Percentiles rank a stretch among this genome's conserved stretches.
Conservation (phyloP, 2,329 filamentous ascomycete species). For the Microsporum audouinii region DNA sequence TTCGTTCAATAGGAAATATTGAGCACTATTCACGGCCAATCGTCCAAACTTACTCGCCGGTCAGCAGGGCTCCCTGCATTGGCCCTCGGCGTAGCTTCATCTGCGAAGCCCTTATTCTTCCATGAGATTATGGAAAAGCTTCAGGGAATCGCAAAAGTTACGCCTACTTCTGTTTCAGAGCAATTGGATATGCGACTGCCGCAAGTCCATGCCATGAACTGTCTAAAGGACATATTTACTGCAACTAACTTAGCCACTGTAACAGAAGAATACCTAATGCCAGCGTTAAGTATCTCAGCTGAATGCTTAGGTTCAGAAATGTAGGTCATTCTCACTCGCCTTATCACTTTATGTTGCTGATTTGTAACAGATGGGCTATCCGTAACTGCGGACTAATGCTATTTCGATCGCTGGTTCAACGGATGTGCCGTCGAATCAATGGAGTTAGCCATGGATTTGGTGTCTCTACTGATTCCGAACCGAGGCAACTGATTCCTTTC, state of each 20-base stretch:
- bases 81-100: slow-evolving; percentile 62
- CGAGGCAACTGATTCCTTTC: slow-evolving; percentile 31
- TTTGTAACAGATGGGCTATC: slow-evolving; percentile 62
- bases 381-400: slow-evolving; percentile 87
- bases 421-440: slow-evolving; percentile 33
- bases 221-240: slow-evolving; percentile 81
- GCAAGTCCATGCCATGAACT: slow-evolving; percentile 92
- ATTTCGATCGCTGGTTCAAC: slow-evolving; percentile 72
- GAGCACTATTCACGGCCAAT: slow-evolving; percentile 59
- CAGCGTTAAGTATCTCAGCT: slow-evolving; percentile 67
- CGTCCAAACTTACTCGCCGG: slow-evolving; percentile 68
- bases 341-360: background rate
- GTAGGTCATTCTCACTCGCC: slow-evolving; percentile 34
- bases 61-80: slow-evolving; percentile 87
- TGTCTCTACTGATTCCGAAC: slow-evolving; percentile 34
- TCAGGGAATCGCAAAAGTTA: slow-evolving; percentile 28
- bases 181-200: slow-evolving; percentile 50
- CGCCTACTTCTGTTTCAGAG: slow-evolving; percentile 21
- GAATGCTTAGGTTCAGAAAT: slow-evolving; percentile 66
- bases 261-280: slow-evolving; percentile 62
- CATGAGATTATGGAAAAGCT: slow-evolving; percentile 33
- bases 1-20: slow-evolving; percentile 39
- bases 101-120: slow-evolving; percentile 42
- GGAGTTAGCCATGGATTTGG: slow-evolving; percentile 40
- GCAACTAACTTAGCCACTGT: slow-evolving; percentile 62